Conservation (phyloP, 2,329 filamentous ascomycete genomes). For the Pyricularia pennisetigena region DNA sequence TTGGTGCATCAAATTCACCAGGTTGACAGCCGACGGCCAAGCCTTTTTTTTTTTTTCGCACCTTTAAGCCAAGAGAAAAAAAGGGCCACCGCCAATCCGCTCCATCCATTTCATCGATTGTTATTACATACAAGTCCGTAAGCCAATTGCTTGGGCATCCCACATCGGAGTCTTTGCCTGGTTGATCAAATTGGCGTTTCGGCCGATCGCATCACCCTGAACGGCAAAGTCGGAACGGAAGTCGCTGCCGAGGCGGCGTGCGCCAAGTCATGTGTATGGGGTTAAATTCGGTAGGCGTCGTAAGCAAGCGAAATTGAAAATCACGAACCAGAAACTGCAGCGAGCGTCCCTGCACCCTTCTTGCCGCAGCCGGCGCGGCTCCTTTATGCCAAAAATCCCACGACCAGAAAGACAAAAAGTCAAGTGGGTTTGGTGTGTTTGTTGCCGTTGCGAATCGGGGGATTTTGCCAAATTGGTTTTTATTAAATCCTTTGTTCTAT, state of each 20-base stretch:
- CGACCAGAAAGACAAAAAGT: neutral
- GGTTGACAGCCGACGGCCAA: neutral
- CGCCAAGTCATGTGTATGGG: neutral
- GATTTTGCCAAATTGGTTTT: neutral
- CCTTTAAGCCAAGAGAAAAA: neutral
- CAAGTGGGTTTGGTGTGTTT: neutral
- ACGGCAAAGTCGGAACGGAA: neutral
- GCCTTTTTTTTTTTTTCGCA: neutral
- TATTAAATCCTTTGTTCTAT: neutral
- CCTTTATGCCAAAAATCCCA: neutral
- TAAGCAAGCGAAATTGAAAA: conserved; percentile 2
- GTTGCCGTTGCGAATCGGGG: neutral
- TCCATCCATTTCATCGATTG: too few species aligned
- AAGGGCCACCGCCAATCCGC: neutral
- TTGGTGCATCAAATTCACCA: neutral
- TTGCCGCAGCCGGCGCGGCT: conserved; percentile 1
- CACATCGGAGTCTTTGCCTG: neutral
- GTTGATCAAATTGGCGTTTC: neutral
- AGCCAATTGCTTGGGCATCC: neutral
- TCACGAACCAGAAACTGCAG: neutral
- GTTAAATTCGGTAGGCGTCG: neutral
- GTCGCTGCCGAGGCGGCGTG: neutral
- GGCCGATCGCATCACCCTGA: neutral
- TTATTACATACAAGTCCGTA: neutral
- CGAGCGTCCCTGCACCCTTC: neutral